Percentiles rank a stretch among this genome's conserved stretches.
These are phyloP conservation scores for Penicillium rolfsii DNA, from an alignment of 2,329 filamentous ascomycete genomes.

Conservation along the genomic window DNA sequence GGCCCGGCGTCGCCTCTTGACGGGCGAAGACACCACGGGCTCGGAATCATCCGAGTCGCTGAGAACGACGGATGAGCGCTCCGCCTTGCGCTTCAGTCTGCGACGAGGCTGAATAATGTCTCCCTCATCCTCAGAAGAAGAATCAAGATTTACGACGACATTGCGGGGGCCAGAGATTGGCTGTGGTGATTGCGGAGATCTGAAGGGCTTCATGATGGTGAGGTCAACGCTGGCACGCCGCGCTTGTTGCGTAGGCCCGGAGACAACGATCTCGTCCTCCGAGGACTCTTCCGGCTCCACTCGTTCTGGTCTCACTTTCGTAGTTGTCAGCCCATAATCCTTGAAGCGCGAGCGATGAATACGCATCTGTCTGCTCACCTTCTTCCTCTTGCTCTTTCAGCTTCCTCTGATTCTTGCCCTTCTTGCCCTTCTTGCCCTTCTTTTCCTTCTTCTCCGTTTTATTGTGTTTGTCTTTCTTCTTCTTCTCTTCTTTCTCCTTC, in stretches of 20 bases:
- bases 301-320: not conserved
- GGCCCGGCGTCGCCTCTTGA: conserved; percentile 30
- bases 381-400: not conserved
- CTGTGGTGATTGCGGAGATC: not conserved
- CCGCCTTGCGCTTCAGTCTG: conserved; percentile 36
- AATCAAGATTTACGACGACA: not conserved
- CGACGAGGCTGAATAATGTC: conserved; percentile 25
- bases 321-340: conserved; percentile 2
- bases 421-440: not conserved
- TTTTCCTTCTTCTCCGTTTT: not conserved
- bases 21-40: conserved; percentile 33
- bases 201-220: not conserved
- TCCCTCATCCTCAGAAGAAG: conserved; percentile 16
- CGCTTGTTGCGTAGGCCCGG: conserved; percentile 16
- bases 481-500: not conserved
- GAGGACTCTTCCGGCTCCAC: conserved; percentile 11
- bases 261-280: conserved; percentile 19
- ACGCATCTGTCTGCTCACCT: not conserved
- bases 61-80: conserved; percentile 31
- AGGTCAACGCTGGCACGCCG: not conserved
- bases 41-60: conserved; percentile 33
- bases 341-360: not conserved
- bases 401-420: not conserved
- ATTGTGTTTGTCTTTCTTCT: not conserved
- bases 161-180: not conserved